Evolutionary conservation across 2,329 filamentous ascomycete genomes (phyloP).

Genomic region (Trichoderma koningii): DNA sequence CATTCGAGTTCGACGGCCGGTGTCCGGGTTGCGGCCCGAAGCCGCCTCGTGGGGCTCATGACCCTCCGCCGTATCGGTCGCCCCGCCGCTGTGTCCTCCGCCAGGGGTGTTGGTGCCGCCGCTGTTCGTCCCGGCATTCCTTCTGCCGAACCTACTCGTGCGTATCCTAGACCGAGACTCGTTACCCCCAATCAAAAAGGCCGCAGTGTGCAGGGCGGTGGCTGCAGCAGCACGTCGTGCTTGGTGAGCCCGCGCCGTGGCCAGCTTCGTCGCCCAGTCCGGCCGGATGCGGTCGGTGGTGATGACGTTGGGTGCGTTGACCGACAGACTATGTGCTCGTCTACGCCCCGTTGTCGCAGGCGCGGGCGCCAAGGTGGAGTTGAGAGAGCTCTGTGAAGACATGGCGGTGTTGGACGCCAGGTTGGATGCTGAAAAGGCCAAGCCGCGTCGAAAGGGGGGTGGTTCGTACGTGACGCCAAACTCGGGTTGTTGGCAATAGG

Average conservation of each 20-base stretch:
- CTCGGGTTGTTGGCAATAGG: slow-evolving; percentile 92
- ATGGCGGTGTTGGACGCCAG: slow-evolving; percentile 64
- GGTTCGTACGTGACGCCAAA: slow-evolving; percentile 95
- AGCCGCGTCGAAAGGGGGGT: slow-evolving; percentile 82
- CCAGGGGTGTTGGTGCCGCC: slow-evolving; percentile 38
- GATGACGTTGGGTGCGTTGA: slow-evolving; percentile 80
- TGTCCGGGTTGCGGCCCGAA: slow-evolving; percentile 32
- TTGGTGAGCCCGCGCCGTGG: slow-evolving; percentile 80
- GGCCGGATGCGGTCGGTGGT: slow-evolving; percentile 91
- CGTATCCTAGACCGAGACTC: slow-evolving; percentile 52
- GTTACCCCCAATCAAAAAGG: slow-evolving; percentile 78
- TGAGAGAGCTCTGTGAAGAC: slow-evolving; percentile 82
- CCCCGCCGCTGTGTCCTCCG: slow-evolving; percentile 24
- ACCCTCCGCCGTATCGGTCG: slow-evolving; percentile 31
- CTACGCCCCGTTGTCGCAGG: slow-evolving; percentile 45
- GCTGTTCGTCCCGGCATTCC: slow-evolving; percentile 49
- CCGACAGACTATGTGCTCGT: slow-evolving; percentile 68
- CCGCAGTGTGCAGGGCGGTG: slow-evolving; percentile 90
- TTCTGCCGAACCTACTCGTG: slow-evolving; percentile 58
- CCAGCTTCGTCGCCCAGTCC: slow-evolving; percentile 90
- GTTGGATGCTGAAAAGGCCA: slow-evolving; percentile 62
- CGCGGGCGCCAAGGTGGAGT: slow-evolving; percentile 55
- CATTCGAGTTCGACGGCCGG: slow-evolving; percentile 56
- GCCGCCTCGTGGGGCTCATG: slow-evolving; percentile 34
- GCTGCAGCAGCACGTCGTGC: slow-evolving; percentile 87